A percentile compares a stretch with the other conserved stretches of the same genome.
phyloP scores from a whole-genome alignment of 257 asterid species.

The Petrea volubilis region DNA sequence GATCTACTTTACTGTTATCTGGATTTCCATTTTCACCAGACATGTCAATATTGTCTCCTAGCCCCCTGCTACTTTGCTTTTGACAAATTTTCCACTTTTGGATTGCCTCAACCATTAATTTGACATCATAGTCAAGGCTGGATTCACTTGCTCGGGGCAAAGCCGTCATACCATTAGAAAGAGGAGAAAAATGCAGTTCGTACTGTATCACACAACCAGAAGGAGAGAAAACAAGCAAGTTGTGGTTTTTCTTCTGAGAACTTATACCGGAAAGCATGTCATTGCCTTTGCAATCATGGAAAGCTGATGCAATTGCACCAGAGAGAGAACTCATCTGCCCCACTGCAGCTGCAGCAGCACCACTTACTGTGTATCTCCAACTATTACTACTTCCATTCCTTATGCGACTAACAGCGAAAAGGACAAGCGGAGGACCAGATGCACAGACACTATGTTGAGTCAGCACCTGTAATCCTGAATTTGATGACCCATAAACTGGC shows the following conservation, averaged over 20 bases:
- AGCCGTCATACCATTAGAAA: slow-evolving; percentile 37
- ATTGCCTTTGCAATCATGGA: slow-evolving; percentile 55
- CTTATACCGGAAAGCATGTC: slow-evolving; percentile 30
- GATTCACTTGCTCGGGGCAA: slow-evolving; percentile 45
- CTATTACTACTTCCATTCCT: slow-evolving; percentile 68
- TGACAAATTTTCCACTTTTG: slow-evolving; percentile 86
- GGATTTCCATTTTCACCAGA: slow-evolving; percentile 48
- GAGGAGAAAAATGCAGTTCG: slow-evolving; percentile 57
- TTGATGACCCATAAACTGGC: slow-evolving; percentile 34
- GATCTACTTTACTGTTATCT: slow-evolving; percentile 52
- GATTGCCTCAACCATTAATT: slow-evolving; percentile 62
- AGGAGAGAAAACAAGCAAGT: slow-evolving; percentile 81
- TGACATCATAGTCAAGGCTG: slow-evolving; percentile 43
- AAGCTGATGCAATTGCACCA: slow-evolving; percentile 66
- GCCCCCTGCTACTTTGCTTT: slow-evolving; percentile 57
- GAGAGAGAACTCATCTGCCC: slow-evolving; percentile 58
- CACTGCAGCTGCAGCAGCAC: slow-evolving; percentile 84
- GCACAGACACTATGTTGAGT: slow-evolving; percentile 49
- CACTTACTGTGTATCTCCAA: slow-evolving; percentile 68
- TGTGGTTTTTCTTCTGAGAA: slow-evolving; percentile 45
- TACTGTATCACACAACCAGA: slow-evolving; percentile 76
- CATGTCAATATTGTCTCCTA: slow-evolving; percentile 53
- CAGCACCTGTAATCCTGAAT: slow-evolving; percentile 50
- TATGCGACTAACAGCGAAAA: slow-evolving; percentile 63
- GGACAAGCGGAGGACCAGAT: slow-evolving; percentile 47